Evolutionary conservation across 148 eudicot genomes (phyloP).

Genomic region (Rhododendron vialii): DNA sequence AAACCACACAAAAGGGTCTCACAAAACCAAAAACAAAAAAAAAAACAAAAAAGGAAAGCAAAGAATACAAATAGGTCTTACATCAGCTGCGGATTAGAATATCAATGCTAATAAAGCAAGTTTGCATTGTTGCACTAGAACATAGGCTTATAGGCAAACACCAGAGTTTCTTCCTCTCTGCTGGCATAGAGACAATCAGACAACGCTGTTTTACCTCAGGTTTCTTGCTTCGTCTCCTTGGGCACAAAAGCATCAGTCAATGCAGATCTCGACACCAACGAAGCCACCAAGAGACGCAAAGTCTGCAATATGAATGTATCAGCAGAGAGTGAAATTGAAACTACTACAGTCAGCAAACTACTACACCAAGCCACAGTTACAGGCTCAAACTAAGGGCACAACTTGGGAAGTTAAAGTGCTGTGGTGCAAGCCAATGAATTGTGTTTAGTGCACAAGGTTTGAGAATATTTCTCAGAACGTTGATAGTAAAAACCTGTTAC

Average conservation of each 20-base stretch:
- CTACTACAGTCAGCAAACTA: background rate
- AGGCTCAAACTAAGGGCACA: background rate
- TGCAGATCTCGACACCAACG: constrained; percentile 1
- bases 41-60: background rate
- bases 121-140: background rate
- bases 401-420: background rate
- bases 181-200: background rate
- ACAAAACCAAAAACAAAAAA: background rate
- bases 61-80: background rate
- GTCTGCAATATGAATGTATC: constrained; percentile 2
- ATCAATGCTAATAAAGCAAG: background rate
- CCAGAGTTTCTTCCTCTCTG: too few relatives aligned
- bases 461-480: background rate
- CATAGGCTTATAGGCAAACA: background rate
- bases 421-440: background rate
- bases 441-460: background rate
- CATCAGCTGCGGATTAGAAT: background rate
- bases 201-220: background rate
- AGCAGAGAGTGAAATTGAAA: background rate
- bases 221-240: constrained; percentile 6
- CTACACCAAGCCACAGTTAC: background rate
- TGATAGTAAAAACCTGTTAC: background rate
- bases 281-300: constrained; percentile 5
- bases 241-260: constrained; percentile 10
- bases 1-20: background rate